Evolutionary conservation across 2,329 filamentous ascomycete genomes (phyloP).

Genomic region (Talaromyces sp.): DNA sequence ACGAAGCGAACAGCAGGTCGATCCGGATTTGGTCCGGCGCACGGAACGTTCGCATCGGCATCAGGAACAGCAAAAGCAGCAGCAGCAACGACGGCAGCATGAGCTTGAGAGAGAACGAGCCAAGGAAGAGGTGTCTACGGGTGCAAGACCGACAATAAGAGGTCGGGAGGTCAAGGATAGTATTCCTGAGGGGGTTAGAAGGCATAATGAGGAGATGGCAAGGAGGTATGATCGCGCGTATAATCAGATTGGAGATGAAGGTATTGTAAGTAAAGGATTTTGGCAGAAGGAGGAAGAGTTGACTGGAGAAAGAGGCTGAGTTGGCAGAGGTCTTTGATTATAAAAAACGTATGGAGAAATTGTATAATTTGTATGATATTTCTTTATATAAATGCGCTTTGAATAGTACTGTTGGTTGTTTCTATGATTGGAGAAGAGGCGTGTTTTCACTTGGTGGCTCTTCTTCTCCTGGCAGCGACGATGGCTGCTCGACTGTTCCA

Average conservation of each 20-base stretch:
- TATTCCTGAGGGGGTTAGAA: slow-evolving; percentile 29
- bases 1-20: not conserved
- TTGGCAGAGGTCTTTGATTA: not conserved
- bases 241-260: slow-evolving; percentile 24
- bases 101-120: not conserved
- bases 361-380: not conserved
- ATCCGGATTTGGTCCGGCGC: not conserved
- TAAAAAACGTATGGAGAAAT: not conserved
- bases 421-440: slow-evolving; percentile 1
- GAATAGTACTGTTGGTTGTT: not conserved
- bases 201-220: slow-evolving; percentile 29
- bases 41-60: not conserved
- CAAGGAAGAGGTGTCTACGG: slow-evolving; percentile 22
- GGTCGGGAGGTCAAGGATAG: slow-evolving; percentile 18
- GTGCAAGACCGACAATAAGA: slow-evolving; percentile 28
- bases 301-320: not conserved
- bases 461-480: not conserved
- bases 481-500: not conserved
- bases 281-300: slow-evolving; percentile 10
- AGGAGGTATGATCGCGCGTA: slow-evolving; percentile 27
- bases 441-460: not conserved
- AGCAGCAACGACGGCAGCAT: not conserved
- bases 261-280: slow-evolving; percentile 17
- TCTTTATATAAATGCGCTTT: not conserved
- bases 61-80: slow-evolving; percentile 4